Conservation (phyloP, 345 rosid genomes). For the Rubroshorea leprosula region DNA sequence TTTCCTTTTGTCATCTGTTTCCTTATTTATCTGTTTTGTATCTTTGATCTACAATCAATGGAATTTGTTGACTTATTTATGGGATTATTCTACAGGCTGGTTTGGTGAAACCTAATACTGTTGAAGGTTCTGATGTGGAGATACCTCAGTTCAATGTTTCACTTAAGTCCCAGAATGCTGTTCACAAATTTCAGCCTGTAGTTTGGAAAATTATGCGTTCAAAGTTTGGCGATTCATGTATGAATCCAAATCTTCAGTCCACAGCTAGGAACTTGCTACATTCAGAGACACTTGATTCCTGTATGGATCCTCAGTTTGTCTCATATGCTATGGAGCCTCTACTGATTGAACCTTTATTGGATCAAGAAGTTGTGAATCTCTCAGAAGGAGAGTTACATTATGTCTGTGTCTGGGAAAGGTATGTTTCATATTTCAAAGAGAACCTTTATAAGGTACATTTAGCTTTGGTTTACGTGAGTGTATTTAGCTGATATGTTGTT, state of each 20-base stretch:
- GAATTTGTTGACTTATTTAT: constrained; percentile 12
- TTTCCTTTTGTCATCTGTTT: not conserved
- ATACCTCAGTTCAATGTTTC: constrained; percentile 96
- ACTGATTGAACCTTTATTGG: constrained; percentile 92
- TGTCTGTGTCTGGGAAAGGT: constrained; percentile 99
- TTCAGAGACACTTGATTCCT: constrained; percentile 83
- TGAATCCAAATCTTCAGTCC: constrained; percentile 73
- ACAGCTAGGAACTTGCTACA: constrained; percentile 84
- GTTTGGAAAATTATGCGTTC: too few species aligned
- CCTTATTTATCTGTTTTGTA: not conserved
- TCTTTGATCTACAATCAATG: not conserved
- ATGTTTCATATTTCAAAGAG: too few species aligned
- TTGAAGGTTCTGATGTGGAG: constrained; percentile 73
- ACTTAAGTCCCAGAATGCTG: constrained; percentile 96
- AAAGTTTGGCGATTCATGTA: too few species aligned
- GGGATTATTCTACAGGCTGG: constrained; percentile 61
- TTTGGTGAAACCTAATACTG: constrained; percentile 69
- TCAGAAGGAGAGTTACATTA: constrained; percentile 98
- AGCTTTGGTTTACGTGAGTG: too few species aligned
- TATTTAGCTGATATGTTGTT: too few species aligned
- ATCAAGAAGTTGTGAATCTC: constrained; percentile 88
- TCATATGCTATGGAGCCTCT: constrained; percentile 99
- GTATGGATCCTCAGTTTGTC: constrained; percentile 87
- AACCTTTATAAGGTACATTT: too few species aligned
- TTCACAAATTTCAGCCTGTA: too few species aligned